phyloP scores from a whole-genome alignment of 139 green algal species.

The Yamagishiella unicocca region DNA sequence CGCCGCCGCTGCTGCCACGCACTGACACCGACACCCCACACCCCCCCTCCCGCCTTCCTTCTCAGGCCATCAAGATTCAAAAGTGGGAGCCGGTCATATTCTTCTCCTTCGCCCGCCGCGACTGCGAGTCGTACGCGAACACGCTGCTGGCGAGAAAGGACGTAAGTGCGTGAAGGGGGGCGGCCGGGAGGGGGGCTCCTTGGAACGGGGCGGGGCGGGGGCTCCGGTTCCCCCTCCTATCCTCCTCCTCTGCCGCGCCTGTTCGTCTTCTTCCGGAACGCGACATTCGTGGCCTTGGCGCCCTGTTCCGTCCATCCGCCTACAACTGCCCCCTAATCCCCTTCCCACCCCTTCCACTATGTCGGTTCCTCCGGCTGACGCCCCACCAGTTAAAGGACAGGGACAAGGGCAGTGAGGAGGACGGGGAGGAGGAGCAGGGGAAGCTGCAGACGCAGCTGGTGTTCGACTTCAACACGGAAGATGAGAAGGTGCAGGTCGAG shows the following conservation, averaged over 20 bases:
- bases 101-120: conserved; percentile 95
- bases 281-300: not conserved
- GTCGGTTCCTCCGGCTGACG: not conserved
- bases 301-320: not conserved
- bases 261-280: not conserved
- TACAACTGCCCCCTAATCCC: not conserved
- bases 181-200: not conserved
- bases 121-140: conserved; percentile 62
- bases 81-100: conserved; percentile 92
- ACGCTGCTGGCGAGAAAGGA: conserved; percentile 49
- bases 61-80: conserved; percentile 73
- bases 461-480: conserved; percentile 71
- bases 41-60: not conserved
- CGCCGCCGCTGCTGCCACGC: not conserved
- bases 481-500: conserved; percentile 78
- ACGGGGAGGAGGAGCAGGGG: not conserved
- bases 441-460: conserved; percentile 24
- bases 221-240: not conserved
- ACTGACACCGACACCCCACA: not conserved
- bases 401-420: too few relatives aligned
- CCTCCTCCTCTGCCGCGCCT: not conserved
- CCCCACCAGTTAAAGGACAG: too few relatives aligned
- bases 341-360: not conserved
- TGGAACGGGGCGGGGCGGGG: not conserved
- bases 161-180: not conserved